Evolutionary conservation across 2,329 filamentous ascomycete genomes (phyloP), one percentile per base, ranked within the genome.

Genomic region (Sporothrix luriei): DNA sequence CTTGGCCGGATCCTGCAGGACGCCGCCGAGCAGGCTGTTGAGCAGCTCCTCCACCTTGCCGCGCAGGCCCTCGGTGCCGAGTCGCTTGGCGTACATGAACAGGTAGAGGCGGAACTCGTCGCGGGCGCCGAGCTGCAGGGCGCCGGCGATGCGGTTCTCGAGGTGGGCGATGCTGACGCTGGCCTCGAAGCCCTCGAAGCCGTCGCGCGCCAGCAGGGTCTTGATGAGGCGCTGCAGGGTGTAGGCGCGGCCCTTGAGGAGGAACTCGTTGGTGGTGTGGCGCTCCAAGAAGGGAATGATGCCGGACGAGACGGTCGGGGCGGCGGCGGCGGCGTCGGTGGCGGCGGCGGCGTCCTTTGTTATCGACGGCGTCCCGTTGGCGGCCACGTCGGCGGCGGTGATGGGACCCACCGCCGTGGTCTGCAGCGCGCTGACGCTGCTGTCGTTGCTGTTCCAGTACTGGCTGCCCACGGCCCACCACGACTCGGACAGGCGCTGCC

Each of bases 391-490:
- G 13, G 38, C 67, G 77, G 68, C 85, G 80, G 82, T 83, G 52
- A 83, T 83, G 2, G 88, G 83, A 0, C 90, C 88, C 9, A 90
- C 85, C 11, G 88, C 88, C 0, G 88, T 90, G 2, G 91, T 88
- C 73, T 93, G 89, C 49, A 97, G 80, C 66, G 93, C 91, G 62
- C 91, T 90, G 68, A 97, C 88, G 0, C 93, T 93, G 1, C 93
- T 93, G 76, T 97, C 95, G 68, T 93, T 97, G 0, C 93, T 96
- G 79, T 99, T 98, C 96, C 95, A 99, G 78, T 99, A 99, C 78
- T 99, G 95, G 74, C 92, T 97, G 21, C 94, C 94, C 0, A 98
- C 93, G 0, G 94, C 94, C 93, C 95, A 99, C 95, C 95, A 99
- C 1, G 92, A 87, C 78, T 99, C 96, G 2, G 93, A 97, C n/a